Evolutionary conservation across 495 filamentous ascomycete species (phyloP).

Genomic region (Pseudevernia furfuracea): DNA sequence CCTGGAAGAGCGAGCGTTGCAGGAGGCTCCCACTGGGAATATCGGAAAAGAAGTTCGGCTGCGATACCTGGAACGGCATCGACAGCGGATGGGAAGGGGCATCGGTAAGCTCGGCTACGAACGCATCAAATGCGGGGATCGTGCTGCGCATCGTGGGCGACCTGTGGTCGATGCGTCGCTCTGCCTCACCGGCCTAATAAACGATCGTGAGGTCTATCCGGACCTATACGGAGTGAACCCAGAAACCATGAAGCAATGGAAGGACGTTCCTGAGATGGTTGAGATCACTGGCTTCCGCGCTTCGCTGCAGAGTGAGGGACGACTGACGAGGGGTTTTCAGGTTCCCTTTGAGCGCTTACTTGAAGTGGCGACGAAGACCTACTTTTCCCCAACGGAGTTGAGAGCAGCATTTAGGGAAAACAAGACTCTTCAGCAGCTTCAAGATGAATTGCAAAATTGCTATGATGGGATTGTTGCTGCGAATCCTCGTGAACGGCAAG

Average conservation of each 20-base stretch:
- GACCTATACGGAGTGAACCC: constrained; percentile 19
- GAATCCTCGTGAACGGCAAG: constrained; percentile 17
- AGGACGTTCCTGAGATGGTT: constrained; percentile 20
- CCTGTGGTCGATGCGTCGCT: constrained; percentile 21
- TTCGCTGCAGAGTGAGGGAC: constrained; percentile 23
- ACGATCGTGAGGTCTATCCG: constrained; percentile 13
- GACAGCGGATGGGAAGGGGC: constrained; percentile 11
- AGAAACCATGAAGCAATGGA: constrained; percentile 14
- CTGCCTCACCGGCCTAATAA: constrained; percentile 14
- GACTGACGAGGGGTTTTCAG: constrained; percentile 16
- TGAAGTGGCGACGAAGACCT: constrained; percentile 13
- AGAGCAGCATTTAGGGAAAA: constrained; percentile 19
- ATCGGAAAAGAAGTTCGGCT: constrained; percentile 18
- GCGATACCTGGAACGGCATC: constrained; percentile 15
- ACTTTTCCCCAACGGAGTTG: constrained; percentile 11
- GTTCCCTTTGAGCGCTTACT: constrained; percentile 19
- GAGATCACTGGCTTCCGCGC: constrained; percentile 20
- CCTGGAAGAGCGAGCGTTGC: constrained; percentile 11
- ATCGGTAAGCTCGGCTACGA: constrained; percentile 8
- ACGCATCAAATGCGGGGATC: constrained; percentile 20
- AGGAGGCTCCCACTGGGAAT: constrained; percentile 4
- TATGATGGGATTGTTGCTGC: constrained; percentile 21
- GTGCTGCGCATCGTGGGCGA: constrained; percentile 19
- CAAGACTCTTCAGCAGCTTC: constrained; percentile 17
- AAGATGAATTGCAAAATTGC: constrained; percentile 18